Base-by-base conservation (phyloP, 2,329 filamentous ascomycete species). In the Fusarium graminum region DNA sequence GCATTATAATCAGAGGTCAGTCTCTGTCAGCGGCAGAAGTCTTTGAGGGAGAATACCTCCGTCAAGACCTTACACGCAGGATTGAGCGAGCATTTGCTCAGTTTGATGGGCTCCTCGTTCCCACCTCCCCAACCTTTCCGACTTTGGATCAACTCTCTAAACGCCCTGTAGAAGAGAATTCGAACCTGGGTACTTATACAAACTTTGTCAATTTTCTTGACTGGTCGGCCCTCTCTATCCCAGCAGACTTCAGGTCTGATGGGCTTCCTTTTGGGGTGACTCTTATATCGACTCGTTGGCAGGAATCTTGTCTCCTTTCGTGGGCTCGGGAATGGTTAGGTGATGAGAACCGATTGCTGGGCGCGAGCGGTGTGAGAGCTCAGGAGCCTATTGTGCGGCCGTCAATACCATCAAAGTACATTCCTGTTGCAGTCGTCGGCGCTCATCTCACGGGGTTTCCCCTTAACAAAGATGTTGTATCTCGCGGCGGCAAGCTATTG, bases 131-230 rank as follows among this genome's bases (percentile, higher is more conserved):
- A 7, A 80, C 77, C 3, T 83, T 83, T 63, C 81, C 80, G 38
- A 86, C 81, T 0, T 79, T 87, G 4, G 77, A 80, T 17, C 80
- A 86, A 58, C 79, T 89, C 44, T 75, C 79, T 2, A 74, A 74
- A 4, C 82, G 86, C 40, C 86, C 86, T 0, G 78, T 89, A 22
- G 74, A 73, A 16, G 80, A 84, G 69, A 89, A 89, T 66, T 83
- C 83, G 6, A 74, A 79, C 5, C 71, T 87, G 7, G 85, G 85
- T 7, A 82, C 80, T 4, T 88, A 87, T 56, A 87, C 86, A 0
- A 86, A 88, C 69, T 88, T 85, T 69, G 87, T 82, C 16, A 89
- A 89, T 67, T 84, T 89, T 28, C 73, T 89, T 17, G 86, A 89
- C 72, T 79, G 87, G 67, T 83, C 82, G 38, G 85, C 82, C 4